Evolutionary conservation across 2,329 filamentous ascomycete genomes (phyloP).

Genomic region (Colletotrichum gigasporum): DNA sequence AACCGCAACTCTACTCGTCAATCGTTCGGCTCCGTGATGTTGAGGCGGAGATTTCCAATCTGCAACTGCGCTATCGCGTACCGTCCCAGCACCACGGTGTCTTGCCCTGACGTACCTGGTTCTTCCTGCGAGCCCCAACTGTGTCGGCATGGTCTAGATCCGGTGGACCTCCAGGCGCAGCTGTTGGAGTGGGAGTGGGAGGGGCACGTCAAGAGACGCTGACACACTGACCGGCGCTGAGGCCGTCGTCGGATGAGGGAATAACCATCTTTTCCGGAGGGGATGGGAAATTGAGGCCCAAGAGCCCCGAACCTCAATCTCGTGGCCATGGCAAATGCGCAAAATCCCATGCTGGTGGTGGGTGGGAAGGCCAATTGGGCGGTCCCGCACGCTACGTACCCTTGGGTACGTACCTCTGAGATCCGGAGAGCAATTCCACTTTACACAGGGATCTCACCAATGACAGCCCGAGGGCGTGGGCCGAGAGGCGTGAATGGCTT

Average conservation of each 20-base stretch:
- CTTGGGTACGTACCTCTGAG: constrained; percentile 2
- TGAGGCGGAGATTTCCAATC: neutral
- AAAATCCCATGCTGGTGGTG: constrained; percentile 27
- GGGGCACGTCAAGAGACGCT: neutral
- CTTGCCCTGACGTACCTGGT: constrained; percentile 2
- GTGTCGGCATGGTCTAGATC: constrained; percentile 16
- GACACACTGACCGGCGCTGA: constrained; percentile 1
- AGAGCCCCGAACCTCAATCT: constrained; percentile 12
- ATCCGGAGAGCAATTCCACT: constrained; percentile 15
- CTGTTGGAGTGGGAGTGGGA: neutral
- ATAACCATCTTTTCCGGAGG: neutral
- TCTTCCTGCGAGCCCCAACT: neutral
- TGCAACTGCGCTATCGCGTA: neutral
- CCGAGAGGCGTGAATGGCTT: constrained; percentile 13
- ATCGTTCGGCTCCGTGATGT: constrained; percentile 6
- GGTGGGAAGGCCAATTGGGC: neutral
- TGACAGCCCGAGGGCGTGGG: neutral
- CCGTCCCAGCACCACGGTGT: neutral
- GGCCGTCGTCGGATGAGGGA: constrained; percentile 8
- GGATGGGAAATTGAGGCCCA: constrained; percentile 30
- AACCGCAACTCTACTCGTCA: neutral
- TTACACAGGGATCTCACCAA: constrained; percentile 18
- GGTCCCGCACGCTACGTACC: neutral
- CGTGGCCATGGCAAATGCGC: constrained; percentile 21
- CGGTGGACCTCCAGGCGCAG: neutral